A percentile compares a stretch with the other conserved stretches of the same genome.
phyloP scores from a whole-genome alignment of 768 basidiomycete species.

The Serendipita sp. region DNA sequence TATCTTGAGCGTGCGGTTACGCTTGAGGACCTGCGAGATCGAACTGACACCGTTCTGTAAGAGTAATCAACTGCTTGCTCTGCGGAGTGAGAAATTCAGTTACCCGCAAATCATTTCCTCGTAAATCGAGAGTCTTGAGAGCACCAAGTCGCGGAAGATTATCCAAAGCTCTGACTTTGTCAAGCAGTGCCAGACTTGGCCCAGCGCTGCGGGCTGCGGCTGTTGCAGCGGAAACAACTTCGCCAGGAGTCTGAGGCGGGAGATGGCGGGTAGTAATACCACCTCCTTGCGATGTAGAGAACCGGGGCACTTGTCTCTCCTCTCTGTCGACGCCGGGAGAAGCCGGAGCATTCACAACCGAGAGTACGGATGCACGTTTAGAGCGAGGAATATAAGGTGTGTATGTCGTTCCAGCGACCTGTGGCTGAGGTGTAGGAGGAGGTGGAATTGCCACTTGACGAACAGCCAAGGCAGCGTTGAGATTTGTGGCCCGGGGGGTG shows the following conservation, averaged over 20 bases:
- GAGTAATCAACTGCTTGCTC: conserved; percentile 8
- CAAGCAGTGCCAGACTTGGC: conserved; percentile 63
- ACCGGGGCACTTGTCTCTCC: conserved; percentile 35
- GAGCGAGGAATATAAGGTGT: conserved; percentile 68
- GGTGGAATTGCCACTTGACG: conserved; percentile 25
- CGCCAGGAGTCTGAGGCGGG: neutral
- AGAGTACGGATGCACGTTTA: conserved; percentile 24
- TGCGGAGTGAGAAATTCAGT: neutral
- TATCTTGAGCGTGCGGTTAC: conserved; percentile 87
- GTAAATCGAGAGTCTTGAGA: conserved; percentile 76
- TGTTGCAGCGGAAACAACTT: conserved; percentile 1
- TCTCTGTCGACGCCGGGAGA: conserved; percentile 12
- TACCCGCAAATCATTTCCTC: conserved; percentile 82
- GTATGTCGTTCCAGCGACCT: conserved; percentile 40
- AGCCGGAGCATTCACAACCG: conserved; percentile 10
- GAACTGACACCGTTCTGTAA: conserved; percentile 64
- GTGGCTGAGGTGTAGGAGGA: neutral
- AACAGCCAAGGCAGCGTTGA: conserved; percentile 38
- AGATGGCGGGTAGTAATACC: conserved; percentile 34
- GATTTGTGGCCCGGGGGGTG: conserved; percentile 25
- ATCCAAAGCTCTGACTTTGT: conserved; percentile 83
- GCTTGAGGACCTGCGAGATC: conserved; percentile 87
- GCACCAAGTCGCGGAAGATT: conserved; percentile 71
- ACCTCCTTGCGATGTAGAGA: conserved; percentile 39
- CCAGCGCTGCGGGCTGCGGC: conserved; percentile 16